Base-by-base conservation (phyloP, 2,329 filamentous ascomycete genomes). In the Clarireedia sp. region DNA sequence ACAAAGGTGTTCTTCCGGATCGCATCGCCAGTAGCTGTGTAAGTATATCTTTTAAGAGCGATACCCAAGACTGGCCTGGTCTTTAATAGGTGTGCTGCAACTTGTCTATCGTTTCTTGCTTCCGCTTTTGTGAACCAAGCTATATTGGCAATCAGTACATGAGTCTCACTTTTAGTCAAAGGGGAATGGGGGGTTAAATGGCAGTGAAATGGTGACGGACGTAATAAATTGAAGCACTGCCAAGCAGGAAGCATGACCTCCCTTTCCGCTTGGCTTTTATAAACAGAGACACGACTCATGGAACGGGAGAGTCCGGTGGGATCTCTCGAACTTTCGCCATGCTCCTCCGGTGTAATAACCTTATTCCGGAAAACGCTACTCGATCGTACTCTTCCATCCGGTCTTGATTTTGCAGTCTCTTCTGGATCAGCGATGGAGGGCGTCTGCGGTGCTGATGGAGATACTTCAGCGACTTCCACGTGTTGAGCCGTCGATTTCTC, bases 21-120 rank as follows among this genome's bases (percentile, higher is more conserved):
- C 1, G 88, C 83, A 41, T 79, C 75, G 5, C 90, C 89, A 26
- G 82, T 76, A 14, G 82, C 76, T 5, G 82, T 81, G 76, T 92
- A 86, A 19, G 81, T 83, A 67, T 97, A 99, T 59, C 94, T 81
- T 69, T 97, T 97, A 37, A 97, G 75, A 65, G 91, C 96, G 57
- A 99, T 90, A 2, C 91, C 92, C 3, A 99, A 81, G 1, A 96
- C 87, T 1, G 94, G 94, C 12, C 89, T 80, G 66, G 83, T 82
- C 36, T 86, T 80, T 33, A 87, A 86, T 66, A 97, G 95, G 67
- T 96, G 91, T 51, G 84, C 82, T n/a, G 88, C 90, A 9, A 96
- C 87, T 65, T 96, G 90, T 2, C 83, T 79, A 67, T 96, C 88
- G 59, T 78, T 80, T 24, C 73, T 78, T 6, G 80, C 79, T 16